Evolutionary conservation across 352 stramenopile species (phyloP).

Genomic region (Aphanomyces invadans): DNA sequence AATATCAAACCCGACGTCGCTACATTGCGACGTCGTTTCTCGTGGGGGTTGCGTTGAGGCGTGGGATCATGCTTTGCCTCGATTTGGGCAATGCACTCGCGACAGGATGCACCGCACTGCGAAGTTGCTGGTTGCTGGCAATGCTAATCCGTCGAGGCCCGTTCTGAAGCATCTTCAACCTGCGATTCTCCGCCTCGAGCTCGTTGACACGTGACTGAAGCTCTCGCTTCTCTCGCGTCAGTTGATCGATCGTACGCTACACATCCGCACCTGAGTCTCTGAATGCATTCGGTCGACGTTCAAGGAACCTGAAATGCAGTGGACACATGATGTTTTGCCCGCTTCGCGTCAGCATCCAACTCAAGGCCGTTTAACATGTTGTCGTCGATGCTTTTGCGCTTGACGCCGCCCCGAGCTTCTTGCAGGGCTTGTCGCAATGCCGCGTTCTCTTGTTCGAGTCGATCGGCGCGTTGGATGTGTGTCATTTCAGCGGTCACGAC

Average conservation of each 20-base stretch:
- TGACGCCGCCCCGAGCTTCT: slow-evolving; percentile 28
- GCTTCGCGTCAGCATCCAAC: slow-evolving; percentile 22
- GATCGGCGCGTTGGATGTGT: slow-evolving; percentile 48
- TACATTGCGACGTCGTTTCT: too few species aligned
- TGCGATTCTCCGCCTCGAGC: slow-evolving; percentile 31
- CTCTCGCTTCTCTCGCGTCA: background rate
- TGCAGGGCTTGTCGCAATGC: slow-evolving; percentile 34
- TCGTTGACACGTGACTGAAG: slow-evolving; percentile 31
- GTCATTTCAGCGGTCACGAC: slow-evolving; percentile 70
- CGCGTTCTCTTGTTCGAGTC: slow-evolving; percentile 47
- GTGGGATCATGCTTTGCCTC: slow-evolving; percentile 11
- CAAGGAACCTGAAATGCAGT: slow-evolving; percentile 27
- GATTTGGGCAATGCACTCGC: background rate
- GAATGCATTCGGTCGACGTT: slow-evolving; percentile 22
- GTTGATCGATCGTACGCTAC: slow-evolving; percentile 17
- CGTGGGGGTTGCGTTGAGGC: background rate
- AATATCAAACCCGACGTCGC: too few species aligned
- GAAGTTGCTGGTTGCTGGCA: background rate
- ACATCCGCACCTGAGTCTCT: background rate
- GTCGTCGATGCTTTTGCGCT: slow-evolving; percentile 37
- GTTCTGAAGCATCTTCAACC: background rate
- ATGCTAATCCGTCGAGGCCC: background rate
- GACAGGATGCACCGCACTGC: slow-evolving; percentile 1
- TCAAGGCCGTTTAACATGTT: slow-evolving; percentile 31
- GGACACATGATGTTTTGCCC: slow-evolving; percentile 7